Base-by-base conservation (phyloP, 495 filamentous ascomycete species). In the Neurospora sublineolata region DNA sequence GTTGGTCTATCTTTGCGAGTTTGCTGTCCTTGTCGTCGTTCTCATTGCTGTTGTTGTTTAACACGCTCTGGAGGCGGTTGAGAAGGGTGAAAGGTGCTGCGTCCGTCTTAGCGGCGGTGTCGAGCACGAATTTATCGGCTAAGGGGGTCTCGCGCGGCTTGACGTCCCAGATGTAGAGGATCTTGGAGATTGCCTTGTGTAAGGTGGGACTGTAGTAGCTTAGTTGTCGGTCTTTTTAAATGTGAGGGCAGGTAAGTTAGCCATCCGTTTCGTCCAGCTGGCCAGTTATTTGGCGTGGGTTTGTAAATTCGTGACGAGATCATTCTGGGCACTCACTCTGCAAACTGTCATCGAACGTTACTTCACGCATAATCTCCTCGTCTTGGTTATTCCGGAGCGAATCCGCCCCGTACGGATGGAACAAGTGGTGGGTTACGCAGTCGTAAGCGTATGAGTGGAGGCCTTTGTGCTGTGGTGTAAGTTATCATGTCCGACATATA, bases 391-490 rank as follows among this genome's bases (percentile, higher is more conserved):
- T 72, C 40, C 82, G 76, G 3, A 91, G 83, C 0, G 88, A 89
- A 70, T 87, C 81, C 16, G 87, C 83, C 0, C 87, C 88, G 33
- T 87, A 82, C 0, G 88, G 89, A 67, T 88, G 87, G 75, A 91
- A 90, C 46, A 91, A 81, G 71, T 89, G 87, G 75, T 89, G 86
- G 3, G 88, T 89, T 37, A 86, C 86, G 73, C 89, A 88, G 76
- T 91, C 89, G 18, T 90, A 84, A 2, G 89, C 89, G 73, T 88
- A 91, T 69, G 88, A 87, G 68, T 91, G 89, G 18, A 81, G 72
- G 58, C 69, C 80, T 81, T 1, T 0, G 3, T 64, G 14, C 0
- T 64, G 67, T 23, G 58, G 20, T 37, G 36, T 70, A 9, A 64
- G 27, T 33, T 27, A 12, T 72, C 5, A 42, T 37, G 9, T 39